Conservation (phyloP, 1,284 basidiomycete genomes). For the Peniophora sp. region DNA sequence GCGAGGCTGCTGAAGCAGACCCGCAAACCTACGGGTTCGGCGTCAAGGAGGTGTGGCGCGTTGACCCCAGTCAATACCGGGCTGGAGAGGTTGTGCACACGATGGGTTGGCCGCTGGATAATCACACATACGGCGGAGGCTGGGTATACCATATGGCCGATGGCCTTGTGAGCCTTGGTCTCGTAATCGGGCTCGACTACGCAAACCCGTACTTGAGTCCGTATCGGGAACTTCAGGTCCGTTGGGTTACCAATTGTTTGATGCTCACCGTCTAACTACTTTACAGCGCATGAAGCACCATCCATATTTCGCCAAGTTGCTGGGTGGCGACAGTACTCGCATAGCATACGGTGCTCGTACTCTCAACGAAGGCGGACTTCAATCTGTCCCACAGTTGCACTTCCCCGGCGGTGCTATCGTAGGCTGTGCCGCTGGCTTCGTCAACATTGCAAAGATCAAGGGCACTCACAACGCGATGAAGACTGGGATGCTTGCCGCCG, state of each 20-base stretch:
- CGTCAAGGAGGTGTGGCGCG: slow-evolving; percentile 96
- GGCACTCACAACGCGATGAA: slow-evolving; percentile 99
- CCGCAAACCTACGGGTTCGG: slow-evolving; percentile 97
- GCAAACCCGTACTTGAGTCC: slow-evolving; percentile 91
- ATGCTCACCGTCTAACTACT: slow-evolving; percentile 5
- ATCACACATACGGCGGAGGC: slow-evolving; percentile 86
- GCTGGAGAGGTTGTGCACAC: slow-evolving; percentile 90
- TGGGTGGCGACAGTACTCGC: slow-evolving; percentile 68
- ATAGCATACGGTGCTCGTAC: slow-evolving; percentile 90
- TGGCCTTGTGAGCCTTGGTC: slow-evolving; percentile 83
- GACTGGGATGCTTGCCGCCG: slow-evolving; percentile 94
- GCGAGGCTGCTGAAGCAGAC: slow-evolving; percentile 57
- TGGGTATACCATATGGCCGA: slow-evolving; percentile 97
- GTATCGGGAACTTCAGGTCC: slow-evolving; percentile 87
- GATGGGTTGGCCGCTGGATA: slow-evolving; percentile 89
- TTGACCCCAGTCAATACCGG: slow-evolving; percentile 69
- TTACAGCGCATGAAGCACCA: slow-evolving; percentile 95
- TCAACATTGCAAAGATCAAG: slow-evolving; percentile 98
- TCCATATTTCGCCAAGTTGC: slow-evolving; percentile 79
- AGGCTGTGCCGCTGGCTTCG: slow-evolving; percentile 93
- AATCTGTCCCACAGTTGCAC: slow-evolving; percentile 85
- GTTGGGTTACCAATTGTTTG: slow-evolving; percentile 12
- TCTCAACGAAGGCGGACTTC: slow-evolving; percentile 92
- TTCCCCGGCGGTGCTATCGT: slow-evolving; percentile 96
- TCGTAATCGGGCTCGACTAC: slow-evolving; percentile 95